Evolutionary conservation across 2,329 filamentous ascomycete species (phyloP), one percentile per base, ranked within the genome.

Genomic region (Fusarium concolor): DNA sequence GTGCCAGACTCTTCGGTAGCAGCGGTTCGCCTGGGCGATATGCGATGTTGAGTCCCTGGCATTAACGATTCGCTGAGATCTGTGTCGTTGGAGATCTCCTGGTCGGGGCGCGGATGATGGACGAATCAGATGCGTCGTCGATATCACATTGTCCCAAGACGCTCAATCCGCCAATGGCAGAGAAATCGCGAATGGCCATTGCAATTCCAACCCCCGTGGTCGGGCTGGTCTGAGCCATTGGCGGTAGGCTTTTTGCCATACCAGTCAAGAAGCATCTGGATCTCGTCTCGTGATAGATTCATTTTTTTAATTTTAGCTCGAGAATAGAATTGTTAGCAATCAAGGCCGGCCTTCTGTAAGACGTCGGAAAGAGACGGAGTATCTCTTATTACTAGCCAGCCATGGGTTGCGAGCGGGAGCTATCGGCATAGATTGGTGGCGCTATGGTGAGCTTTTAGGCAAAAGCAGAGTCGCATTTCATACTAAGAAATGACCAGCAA

Each of bases 141-240:
- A 65, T 64, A 72, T 60, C 73, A 75, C 73, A 74, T 72, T 75
- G 67, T 56, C 33, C 59, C 41, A 55, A 46, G 39, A 43, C 38
- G 57, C 42, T 62, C 65, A 74, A 69, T 65, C 61, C 59, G 58
- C 39, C 29, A 43, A 54, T 57, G 29, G 35, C 35, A 26, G 41
- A 38, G 41, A 33, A 38, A 56, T 65, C 54, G 56, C 71, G 71
- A 73, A 73, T 73, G 22, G 54, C 53, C 52, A 65, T 70, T 51
- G 43, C 28, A 62, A 62, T 63, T 51, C 53, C 24, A 59, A 35
- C 67, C 71, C 71, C 54, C 71, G 71, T 74, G 71, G 58, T 29
- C 49, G 42, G 56, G 37, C 14, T 49, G 46, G 44, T 70, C 49
- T 70, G 65, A 60, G 38, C 59, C 55, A 74, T 74, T 74, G 70